These are phyloP conservation scores for Paecilomyces sp. DNA, from an alignment of 2,329 filamentous ascomycete genomes.

Conservation along the genomic window DNA sequence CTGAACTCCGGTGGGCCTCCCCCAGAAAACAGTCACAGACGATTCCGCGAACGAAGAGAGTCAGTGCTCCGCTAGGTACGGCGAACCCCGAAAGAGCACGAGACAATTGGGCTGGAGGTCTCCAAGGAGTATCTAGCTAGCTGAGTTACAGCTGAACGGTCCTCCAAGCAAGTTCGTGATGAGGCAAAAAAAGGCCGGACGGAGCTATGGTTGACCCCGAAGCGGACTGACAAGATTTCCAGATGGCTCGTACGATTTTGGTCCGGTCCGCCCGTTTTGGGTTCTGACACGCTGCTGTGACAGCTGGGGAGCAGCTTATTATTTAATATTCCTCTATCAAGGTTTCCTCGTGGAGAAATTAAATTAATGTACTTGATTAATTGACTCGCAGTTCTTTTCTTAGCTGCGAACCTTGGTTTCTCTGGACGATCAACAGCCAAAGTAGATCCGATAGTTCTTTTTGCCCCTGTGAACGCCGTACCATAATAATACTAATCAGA, in stretches of 20 bases:
- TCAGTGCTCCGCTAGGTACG: constrained; percentile 4
- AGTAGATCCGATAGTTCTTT: too few relatives aligned
- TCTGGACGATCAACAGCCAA: too few relatives aligned
- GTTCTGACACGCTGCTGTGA: not conserved
- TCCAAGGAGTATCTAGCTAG: not conserved
- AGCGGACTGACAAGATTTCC: not conserved
- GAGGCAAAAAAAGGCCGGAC: not conserved
- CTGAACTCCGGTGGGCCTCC: not conserved
- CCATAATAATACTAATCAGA: too few relatives aligned
- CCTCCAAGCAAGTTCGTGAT: not conserved
- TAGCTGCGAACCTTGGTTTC: too few relatives aligned
- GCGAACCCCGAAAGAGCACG: not conserved
- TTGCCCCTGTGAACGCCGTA: too few relatives aligned
- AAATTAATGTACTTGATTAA: too few relatives aligned
- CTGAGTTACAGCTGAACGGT: not conserved
- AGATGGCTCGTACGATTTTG: not conserved
- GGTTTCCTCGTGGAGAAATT: too few relatives aligned
- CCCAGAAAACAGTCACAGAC: not conserved
- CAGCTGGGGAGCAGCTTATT: not conserved
- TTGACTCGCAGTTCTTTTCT: too few relatives aligned
- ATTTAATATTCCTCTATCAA: not conserved
- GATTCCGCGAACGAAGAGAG: constrained; percentile 8
- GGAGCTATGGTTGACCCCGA: not conserved
- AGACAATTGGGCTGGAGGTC: not conserved
- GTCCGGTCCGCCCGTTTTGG: not conserved